phyloP scores from a whole-genome alignment of 2,329 filamentous ascomycete species.

The Zymoseptoria passerinii region DNA sequence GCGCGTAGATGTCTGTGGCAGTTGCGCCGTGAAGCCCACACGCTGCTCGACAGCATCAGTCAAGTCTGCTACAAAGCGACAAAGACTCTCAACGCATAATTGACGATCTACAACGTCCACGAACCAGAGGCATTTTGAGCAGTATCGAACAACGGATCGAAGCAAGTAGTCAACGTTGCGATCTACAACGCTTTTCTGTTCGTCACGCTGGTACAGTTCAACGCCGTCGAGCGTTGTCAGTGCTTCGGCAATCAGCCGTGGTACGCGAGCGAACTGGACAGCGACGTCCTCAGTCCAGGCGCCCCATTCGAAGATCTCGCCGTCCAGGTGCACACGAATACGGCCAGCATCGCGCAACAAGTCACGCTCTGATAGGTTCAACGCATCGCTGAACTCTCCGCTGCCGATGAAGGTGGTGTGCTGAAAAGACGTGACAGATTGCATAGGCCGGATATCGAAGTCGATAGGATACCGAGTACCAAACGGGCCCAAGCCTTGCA shows the following conservation, averaged over 20 bases:
- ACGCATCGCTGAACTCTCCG: constrained; percentile 42
- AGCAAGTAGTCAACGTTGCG: constrained; percentile 26
- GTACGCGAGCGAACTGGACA: constrained; percentile 35
- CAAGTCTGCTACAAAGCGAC: constrained; percentile 33
- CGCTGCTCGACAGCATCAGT: constrained; percentile 11
- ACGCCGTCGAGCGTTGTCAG: constrained; percentile 7
- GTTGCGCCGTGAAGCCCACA: not conserved
- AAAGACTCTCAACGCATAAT: constrained; percentile 38
- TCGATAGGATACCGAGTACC: constrained; percentile 44
- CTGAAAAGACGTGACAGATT: constrained; percentile 48
- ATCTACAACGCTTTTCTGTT: constrained; percentile 1
- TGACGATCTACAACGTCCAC: constrained; percentile 47
- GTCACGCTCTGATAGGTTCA: constrained; percentile 35
- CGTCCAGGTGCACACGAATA: constrained; percentile 29
- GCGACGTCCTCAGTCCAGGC: constrained; percentile 50
- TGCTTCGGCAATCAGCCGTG: constrained; percentile 27
- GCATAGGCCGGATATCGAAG: constrained; percentile 46
- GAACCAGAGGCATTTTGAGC: constrained; percentile 43
- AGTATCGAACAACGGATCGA: constrained; percentile 43
- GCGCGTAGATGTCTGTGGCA: not conserved
- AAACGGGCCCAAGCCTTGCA: constrained; percentile 41
- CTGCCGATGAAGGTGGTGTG: constrained; percentile 50
- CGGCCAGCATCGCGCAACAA: constrained; percentile 37
- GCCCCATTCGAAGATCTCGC: constrained; percentile 37
- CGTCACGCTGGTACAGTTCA: not conserved